These are phyloP conservation scores for Phytopythium montanum DNA, from an alignment of 352 stramenopile genomes.

Conservation along the genomic window DNA sequence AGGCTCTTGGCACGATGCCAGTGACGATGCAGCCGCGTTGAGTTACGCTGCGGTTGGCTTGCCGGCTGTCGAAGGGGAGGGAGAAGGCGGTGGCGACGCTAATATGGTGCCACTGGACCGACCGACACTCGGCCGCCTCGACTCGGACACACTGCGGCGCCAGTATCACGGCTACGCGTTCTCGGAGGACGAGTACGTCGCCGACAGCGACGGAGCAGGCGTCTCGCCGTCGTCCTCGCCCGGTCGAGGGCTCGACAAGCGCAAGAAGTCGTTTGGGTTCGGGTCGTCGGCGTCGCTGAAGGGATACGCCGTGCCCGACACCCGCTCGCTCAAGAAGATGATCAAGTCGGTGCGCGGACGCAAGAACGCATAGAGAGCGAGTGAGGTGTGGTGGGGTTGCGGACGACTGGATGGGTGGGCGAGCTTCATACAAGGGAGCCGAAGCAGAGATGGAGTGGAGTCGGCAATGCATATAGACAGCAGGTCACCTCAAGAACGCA, in stretches of 20 bases:
- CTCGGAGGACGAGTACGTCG: conserved; percentile 69
- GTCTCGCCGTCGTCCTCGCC: conserved; percentile 27
- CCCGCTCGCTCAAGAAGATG: conserved; percentile 63
- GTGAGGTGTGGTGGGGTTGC: not conserved
- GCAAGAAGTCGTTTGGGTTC: conserved; percentile 15
- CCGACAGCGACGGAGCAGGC: conserved; percentile 50
- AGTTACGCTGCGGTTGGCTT: not conserved
- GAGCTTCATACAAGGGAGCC: too few species aligned
- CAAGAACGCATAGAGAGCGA: conserved; percentile 60
- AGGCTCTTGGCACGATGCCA: not conserved
- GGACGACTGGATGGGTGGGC: too few species aligned
- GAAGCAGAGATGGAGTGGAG: too few species aligned
- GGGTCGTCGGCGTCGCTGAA: conserved; percentile 1
- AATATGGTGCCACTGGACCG: not conserved
- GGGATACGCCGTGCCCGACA: not conserved
- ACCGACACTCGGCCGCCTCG: not conserved
- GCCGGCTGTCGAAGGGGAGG: not conserved
- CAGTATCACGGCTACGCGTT: conserved; percentile 79
- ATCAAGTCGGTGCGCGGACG: conserved; percentile 66
- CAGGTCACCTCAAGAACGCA: too few species aligned
- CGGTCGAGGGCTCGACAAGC: conserved; percentile 9
- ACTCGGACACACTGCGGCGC: conserved; percentile 11
- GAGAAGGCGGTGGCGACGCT: not conserved
- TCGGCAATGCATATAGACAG: too few species aligned
- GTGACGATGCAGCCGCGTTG: not conserved